phyloP scores from a whole-genome alignment of 1,284 basidiomycete species.

The Kwoniella shivajii region DNA sequence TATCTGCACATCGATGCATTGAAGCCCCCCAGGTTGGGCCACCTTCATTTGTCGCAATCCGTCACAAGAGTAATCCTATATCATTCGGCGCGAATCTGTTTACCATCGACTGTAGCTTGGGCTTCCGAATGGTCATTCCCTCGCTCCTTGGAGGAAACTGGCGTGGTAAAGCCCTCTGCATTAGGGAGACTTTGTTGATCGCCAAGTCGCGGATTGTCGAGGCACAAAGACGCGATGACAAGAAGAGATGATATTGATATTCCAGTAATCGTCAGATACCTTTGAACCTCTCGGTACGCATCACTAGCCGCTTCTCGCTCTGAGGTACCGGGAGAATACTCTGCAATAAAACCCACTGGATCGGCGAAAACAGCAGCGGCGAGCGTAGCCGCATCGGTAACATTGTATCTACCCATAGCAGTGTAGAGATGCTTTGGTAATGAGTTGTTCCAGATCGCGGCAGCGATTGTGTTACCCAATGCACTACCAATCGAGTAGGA shows the following conservation, averaged over 20 bases:
- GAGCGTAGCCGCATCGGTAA: slow-evolving; percentile 43
- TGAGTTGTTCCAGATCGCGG: slow-evolving; percentile 51
- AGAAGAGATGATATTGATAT: slow-evolving; percentile 39
- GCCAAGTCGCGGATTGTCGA: slow-evolving; percentile 39
- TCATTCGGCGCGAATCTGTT: too few relatives aligned
- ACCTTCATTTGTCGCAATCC: too few relatives aligned
- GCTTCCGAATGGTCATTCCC: too few relatives aligned
- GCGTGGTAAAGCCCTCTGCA: slow-evolving; percentile 30
- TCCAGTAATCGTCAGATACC: slow-evolving; percentile 44
- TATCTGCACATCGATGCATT: too few relatives aligned
- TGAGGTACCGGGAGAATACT: slow-evolving; percentile 47
- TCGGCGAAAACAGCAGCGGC: slow-evolving; percentile 44
- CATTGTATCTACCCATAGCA: slow-evolving; percentile 14
- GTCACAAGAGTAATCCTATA: too few relatives aligned
- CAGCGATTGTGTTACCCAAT: slow-evolving; percentile 53
- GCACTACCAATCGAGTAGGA: slow-evolving; percentile 54
- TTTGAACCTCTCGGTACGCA: slow-evolving; percentile 46
- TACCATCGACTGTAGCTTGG: too few relatives aligned
- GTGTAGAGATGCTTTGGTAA: slow-evolving; percentile 26
- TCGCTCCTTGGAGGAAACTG: neutral
- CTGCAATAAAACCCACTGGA: slow-evolving; percentile 44
- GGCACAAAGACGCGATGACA: slow-evolving; percentile 27
- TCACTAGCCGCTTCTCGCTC: slow-evolving; percentile 42
- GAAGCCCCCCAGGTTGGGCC: too few relatives aligned
- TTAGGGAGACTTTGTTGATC: slow-evolving; percentile 40